These are phyloP conservation scores for Blastomyces silverae DNA, from an alignment of 2,329 filamentous ascomycete species.

Conservation along the genomic window DNA sequence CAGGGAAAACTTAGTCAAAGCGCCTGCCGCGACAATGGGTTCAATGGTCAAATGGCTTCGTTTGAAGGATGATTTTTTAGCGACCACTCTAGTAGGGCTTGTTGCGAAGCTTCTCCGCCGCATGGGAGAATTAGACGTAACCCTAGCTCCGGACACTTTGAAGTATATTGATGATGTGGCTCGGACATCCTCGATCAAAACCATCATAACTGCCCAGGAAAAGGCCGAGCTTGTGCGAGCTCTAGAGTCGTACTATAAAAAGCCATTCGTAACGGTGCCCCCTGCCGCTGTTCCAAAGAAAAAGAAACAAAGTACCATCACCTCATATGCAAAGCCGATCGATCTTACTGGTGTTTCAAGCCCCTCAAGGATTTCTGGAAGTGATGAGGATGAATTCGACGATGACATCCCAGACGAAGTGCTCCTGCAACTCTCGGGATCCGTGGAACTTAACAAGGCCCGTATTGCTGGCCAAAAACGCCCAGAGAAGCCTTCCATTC, in stretches of 20 bases:
- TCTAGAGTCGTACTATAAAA: conserved; percentile 49
- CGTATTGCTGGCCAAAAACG: conserved; percentile 22
- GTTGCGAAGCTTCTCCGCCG: conserved; percentile 77
- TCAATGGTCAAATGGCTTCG: conserved; percentile 80
- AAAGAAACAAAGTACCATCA: conserved; percentile 42
- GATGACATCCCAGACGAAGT: conserved; percentile 38
- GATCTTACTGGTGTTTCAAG: conserved; percentile 34
- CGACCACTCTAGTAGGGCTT: conserved; percentile 72
- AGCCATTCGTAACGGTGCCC: conserved; percentile 39
- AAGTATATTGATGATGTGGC: conserved; percentile 52
- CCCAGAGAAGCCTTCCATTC: conserved; percentile 17
- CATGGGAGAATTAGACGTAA: conserved; percentile 69
- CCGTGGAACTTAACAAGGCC: conserved; percentile 39
- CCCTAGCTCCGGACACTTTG: conserved; percentile 59
- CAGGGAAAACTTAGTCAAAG: conserved; percentile 54
- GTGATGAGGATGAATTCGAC: conserved; percentile 42
- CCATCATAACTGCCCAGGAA: conserved; percentile 73
- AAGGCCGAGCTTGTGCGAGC: conserved; percentile 70
- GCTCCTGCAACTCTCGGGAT: conserved; percentile 37
- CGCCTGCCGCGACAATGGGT: conserved; percentile 59
- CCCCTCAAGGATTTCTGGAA: conserved; percentile 27
- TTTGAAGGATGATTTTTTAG: conserved; percentile 78
- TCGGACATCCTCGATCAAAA: conserved; percentile 55
- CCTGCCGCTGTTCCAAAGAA: conserved; percentile 34
- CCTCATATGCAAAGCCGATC: conserved; percentile 34